These are phyloP conservation scores for Stachybotrys elegans DNA, from an alignment of 2,329 filamentous ascomycete species.

Conservation along the genomic window DNA sequence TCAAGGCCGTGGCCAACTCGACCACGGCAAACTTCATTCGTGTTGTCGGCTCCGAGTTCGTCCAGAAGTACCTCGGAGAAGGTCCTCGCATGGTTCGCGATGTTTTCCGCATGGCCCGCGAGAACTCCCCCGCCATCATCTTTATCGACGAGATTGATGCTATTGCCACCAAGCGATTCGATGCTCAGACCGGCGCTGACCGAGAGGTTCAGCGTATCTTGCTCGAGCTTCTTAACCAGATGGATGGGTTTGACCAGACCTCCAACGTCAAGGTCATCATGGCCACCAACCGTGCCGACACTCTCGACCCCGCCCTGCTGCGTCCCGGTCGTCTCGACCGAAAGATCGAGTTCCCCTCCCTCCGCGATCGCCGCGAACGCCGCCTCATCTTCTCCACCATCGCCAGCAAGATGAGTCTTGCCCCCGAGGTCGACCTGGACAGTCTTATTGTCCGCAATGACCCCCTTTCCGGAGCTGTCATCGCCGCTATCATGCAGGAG, in stretches of 20 bases:
- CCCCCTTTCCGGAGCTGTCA: slow-evolving; percentile 89
- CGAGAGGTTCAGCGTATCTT: slow-evolving; percentile 98
- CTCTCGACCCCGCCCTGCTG: slow-evolving; percentile 88
- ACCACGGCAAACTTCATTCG: slow-evolving; percentile 98
- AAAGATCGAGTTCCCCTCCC: slow-evolving; percentile 97
- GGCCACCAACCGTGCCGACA: slow-evolving; percentile 98
- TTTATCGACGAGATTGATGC: slow-evolving; percentile 99
- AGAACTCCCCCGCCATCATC: slow-evolving; percentile 97
- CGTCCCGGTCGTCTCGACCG: slow-evolving; percentile 92
- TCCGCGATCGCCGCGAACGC: slow-evolving; percentile 89
- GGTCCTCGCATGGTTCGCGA: slow-evolving; percentile 98
- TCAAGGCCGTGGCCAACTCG: slow-evolving; percentile 97
- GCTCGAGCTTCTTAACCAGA: slow-evolving; percentile 95
- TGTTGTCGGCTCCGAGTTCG: slow-evolving; percentile 96
- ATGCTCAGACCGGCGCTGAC: slow-evolving; percentile 96
- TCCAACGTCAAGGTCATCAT: slow-evolving; percentile 99
- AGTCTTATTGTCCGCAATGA: slow-evolving; percentile 96
- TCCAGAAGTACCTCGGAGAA: slow-evolving; percentile 97
- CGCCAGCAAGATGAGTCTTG: slow-evolving; percentile 92
- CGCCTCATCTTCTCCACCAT: slow-evolving; percentile 98
- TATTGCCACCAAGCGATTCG: slow-evolving; percentile 98
- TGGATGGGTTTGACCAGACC: slow-evolving; percentile 99
- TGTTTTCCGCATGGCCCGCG: slow-evolving; percentile 97
- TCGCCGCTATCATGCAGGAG: slow-evolving; percentile 99
- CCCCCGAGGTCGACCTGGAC: slow-evolving; percentile 93